Conservation (phyloP, 2,329 filamentous ascomycete genomes). For the Knufia fluminis region DNA sequence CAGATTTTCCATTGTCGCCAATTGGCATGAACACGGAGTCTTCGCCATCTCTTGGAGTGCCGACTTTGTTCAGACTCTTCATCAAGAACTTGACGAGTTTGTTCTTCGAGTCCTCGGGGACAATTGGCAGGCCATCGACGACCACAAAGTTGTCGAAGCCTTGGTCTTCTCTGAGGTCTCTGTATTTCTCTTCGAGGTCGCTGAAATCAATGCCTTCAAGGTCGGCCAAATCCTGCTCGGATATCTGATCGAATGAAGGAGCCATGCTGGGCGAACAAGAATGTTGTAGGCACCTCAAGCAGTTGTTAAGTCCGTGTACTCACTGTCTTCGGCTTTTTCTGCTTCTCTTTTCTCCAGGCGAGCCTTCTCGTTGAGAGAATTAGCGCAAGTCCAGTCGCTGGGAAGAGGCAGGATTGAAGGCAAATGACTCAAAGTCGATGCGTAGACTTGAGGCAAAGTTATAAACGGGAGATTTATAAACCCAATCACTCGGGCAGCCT, state of each 20-base stretch:
- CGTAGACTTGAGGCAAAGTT: too few species aligned
- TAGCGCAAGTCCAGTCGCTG: background rate
- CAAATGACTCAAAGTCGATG: background rate
- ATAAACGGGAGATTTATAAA: too few species aligned
- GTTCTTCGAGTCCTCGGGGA: constrained; percentile 80
- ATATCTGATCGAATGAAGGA: constrained; percentile 83
- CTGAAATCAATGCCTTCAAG: constrained; percentile 92
- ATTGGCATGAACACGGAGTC: constrained; percentile 91
- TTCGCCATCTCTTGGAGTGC: constrained; percentile 60
- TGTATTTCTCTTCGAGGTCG: constrained; percentile 78
- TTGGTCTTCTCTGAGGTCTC: constrained; percentile 88
- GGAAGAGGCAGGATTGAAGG: background rate
- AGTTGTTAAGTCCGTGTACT: too few species aligned
- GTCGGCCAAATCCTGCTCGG: constrained; percentile 86
- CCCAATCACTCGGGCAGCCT: too few species aligned
- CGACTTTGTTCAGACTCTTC: constrained; percentile 81
- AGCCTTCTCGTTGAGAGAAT: too few species aligned
- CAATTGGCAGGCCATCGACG: constrained; percentile 82
- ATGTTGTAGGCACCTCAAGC: background rate
- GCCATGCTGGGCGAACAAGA: constrained; percentile 55
- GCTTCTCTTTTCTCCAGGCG: too few species aligned
- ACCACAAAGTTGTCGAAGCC: constrained; percentile 92
- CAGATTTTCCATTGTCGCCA: constrained; percentile 73
- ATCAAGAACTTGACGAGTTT: constrained; percentile 95
- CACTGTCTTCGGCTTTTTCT: too few species aligned